These are phyloP conservation scores for Monilinia vaccinii-corymbosi DNA, from an alignment of 2,329 filamentous ascomycete species.

Conservation along the genomic window DNA sequence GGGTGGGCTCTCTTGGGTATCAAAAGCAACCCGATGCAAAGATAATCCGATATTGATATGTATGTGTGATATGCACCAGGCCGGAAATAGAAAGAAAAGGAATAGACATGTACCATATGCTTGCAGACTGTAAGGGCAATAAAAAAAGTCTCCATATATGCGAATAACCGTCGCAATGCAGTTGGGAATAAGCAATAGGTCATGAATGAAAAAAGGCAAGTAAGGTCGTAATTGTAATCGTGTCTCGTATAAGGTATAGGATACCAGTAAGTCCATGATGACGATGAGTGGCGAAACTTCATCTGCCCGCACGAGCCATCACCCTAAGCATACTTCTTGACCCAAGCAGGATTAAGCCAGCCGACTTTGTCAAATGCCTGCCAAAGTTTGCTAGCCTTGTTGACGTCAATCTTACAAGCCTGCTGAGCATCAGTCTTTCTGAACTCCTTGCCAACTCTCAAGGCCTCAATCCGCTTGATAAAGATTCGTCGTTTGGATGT, in stretches of 20 bases:
- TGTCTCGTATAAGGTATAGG: neutral
- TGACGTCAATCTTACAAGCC: constrained; percentile 96
- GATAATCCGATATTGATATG: constrained; percentile 1
- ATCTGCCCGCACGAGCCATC: constrained; percentile 8
- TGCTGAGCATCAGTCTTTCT: constrained; percentile 93
- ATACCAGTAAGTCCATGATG: neutral
- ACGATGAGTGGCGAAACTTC: constrained; percentile 1
- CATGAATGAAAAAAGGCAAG: neutral
- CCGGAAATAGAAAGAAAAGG: constrained; percentile 10
- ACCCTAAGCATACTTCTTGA: constrained; percentile 18
- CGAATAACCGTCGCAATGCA: constrained; percentile 23
- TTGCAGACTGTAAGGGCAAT: constrained; percentile 16
- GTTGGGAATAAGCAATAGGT: neutral
- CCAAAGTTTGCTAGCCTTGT: constrained; percentile 92
- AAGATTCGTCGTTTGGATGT: constrained; percentile 93
- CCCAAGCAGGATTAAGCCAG: constrained; percentile 50
- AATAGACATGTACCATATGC: constrained; percentile 3
- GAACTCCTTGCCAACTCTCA: constrained; percentile 68
- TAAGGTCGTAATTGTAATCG: constrained; percentile 1
- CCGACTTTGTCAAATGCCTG: constrained; percentile 78
- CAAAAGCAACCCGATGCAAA: constrained; percentile 27
- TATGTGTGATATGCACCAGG: constrained; percentile 13
- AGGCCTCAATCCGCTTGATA: constrained; percentile 58
- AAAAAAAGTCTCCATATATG: constrained; percentile 12
- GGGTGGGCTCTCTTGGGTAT: constrained; percentile 28